A percentile compares a stretch with the other conserved stretches of the same genome.
phyloP scores from a whole-genome alignment of 371 early-diverging fungal genomes.

The Mortierella sp. region DNA sequence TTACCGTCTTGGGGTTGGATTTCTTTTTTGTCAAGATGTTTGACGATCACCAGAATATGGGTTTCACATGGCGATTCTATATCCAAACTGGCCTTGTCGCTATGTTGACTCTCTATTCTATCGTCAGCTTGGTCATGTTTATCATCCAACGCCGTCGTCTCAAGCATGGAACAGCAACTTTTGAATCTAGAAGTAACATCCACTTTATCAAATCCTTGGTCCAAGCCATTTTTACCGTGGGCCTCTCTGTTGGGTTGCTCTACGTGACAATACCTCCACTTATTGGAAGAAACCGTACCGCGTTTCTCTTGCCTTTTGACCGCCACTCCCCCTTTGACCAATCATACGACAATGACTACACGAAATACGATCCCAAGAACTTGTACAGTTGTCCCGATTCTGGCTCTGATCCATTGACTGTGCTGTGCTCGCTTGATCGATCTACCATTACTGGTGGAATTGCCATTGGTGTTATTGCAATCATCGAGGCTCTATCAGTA shows the following conservation, averaged over 20 bases:
- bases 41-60: not conserved
- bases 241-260: not conserved
- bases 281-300: not conserved
- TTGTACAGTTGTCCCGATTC: not conserved
- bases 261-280: not conserved
- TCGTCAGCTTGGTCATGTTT: not conserved
- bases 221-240: not conserved
- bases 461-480: not conserved
- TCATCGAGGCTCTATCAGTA: not conserved
- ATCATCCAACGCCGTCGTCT: not conserved
- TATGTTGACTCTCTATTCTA: not conserved
- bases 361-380: not conserved
- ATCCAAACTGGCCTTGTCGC: not conserved
- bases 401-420: not conserved
- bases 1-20: not conserved
- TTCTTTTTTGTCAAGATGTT: not conserved
- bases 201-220: not conserved
- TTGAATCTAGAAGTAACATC: not conserved
- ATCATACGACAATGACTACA: not conserved
- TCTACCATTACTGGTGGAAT: not conserved
- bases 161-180: not conserved
- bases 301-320: not conserved
- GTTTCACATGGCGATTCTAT: conserved; percentile 4
- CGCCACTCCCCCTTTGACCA: not conserved
- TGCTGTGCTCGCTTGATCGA: not conserved